Evolutionary conservation across 2,329 filamentous ascomycete species (phyloP).

Genomic region (Phyllosticta capitalensis): DNA sequence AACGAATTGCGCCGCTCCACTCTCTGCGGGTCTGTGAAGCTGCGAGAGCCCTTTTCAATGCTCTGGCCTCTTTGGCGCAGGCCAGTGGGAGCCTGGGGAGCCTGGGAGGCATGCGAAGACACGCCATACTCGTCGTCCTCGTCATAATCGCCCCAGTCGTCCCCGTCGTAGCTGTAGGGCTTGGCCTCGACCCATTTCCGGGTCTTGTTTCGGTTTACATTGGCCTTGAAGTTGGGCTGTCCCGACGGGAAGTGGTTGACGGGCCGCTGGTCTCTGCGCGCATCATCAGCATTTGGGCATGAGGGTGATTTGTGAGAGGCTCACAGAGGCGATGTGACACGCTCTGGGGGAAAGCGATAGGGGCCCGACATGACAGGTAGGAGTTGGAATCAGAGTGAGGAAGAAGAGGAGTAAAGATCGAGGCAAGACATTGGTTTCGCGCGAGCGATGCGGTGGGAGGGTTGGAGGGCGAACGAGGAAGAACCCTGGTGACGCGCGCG

Average conservation of each 20-base stretch:
- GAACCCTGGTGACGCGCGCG: neutral
- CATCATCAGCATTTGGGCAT: neutral
- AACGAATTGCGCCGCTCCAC: conserved; percentile 40
- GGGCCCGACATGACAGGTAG: conserved; percentile 8
- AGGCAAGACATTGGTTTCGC: neutral
- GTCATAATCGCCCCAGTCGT: conserved; percentile 73
- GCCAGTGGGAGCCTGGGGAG: conserved; percentile 32
- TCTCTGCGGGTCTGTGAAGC: conserved; percentile 32
- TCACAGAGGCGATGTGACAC: conserved; percentile 14
- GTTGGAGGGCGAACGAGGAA: neutral
- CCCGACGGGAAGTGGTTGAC: conserved; percentile 19
- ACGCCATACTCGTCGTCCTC: conserved; percentile 50
- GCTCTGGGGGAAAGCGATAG: conserved; percentile 7
- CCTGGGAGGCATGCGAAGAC: conserved; percentile 33
- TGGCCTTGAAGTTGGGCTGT: conserved; percentile 62
- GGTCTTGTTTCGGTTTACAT: conserved; percentile 81
- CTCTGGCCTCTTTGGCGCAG: conserved; percentile 34
- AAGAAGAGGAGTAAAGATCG: neutral
- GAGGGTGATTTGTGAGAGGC: neutral
- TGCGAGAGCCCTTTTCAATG: conserved; percentile 20
- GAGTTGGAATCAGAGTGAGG: neutral
- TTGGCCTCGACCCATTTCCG: conserved; percentile 94
- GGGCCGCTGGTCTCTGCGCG: conserved; percentile 20
- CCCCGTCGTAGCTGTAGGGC: conserved; percentile 76
- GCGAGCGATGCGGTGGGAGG: neutral